Percentiles rank a stretch among this genome's conserved stretches.
These are phyloP conservation scores for Termitomyces sp. DNA, from an alignment of 768 basidiomycete genomes.

Conservation along the genomic window DNA sequence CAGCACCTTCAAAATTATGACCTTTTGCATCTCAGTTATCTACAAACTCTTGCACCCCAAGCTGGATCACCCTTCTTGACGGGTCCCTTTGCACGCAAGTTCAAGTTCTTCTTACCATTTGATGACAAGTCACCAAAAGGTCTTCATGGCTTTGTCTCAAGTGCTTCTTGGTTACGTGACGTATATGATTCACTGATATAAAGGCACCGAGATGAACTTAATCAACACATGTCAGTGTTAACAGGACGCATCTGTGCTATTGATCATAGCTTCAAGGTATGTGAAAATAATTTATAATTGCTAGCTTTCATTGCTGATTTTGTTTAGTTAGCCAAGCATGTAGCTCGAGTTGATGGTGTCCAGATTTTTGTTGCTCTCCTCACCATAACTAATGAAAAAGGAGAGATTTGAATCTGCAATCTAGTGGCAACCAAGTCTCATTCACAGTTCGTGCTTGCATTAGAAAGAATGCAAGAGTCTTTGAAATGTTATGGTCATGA, in stretches of 20 bases:
- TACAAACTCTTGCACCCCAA: no score
- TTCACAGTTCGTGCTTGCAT: conserved; percentile 19
- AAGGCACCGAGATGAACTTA: conserved; percentile 10
- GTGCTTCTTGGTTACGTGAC: conserved; percentile 12
- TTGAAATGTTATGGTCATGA: conserved; percentile 21
- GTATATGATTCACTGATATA: conserved; percentile 22
- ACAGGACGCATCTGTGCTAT: not conserved
- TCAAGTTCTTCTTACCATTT: no score
- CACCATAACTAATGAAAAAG: conserved; percentile 18
- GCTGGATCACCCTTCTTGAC: no score
- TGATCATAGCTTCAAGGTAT: conserved; percentile 12
- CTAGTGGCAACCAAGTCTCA: conserved; percentile 26
- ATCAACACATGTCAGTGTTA: conserved; percentile 21
- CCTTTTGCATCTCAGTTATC: no score
- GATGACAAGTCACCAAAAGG: no score
- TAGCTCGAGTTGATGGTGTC: no score
- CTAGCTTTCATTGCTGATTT: no score
- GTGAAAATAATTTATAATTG: no score
- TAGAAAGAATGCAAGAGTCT: conserved; percentile 17
- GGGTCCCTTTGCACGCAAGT: no score
- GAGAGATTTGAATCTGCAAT: conserved; percentile 16
- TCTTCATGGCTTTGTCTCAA: no score
- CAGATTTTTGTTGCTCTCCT: not conserved
- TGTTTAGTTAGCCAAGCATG: no score
- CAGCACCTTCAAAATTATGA: no score